Percentiles rank a stretch among this genome's conserved stretches.
Evolutionary conservation across 768 basidiomycete genomes (phyloP).

Genomic region (Lentinula sp.): DNA sequence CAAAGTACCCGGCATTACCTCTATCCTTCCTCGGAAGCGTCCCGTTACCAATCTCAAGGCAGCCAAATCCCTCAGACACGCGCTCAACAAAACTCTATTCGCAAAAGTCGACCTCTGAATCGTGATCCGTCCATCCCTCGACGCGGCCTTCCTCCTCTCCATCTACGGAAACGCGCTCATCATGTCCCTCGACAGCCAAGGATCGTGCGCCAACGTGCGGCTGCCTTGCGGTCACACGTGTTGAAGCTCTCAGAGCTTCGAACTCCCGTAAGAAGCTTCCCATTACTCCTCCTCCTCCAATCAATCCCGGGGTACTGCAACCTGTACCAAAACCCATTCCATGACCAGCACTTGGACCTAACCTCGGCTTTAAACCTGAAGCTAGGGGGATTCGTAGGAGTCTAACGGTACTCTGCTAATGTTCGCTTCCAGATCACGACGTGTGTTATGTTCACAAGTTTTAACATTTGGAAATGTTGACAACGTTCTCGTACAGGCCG

Average conservation of each 20-base stretch:
- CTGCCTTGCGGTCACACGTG: neutral
- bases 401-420: neutral
- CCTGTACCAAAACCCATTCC: neutral
- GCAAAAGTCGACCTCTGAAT: neutral
- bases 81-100: neutral
- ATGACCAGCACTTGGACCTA: neutral
- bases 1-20: neutral
- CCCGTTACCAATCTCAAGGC: neutral
- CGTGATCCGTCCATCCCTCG: neutral
- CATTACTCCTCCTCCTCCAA: neutral
- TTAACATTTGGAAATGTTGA: neutral
- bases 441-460: conserved; percentile 14
- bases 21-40: neutral
- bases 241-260: neutral
- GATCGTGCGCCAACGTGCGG: neutral
- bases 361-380: neutral
- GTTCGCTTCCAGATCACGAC: conserved; percentile 33
- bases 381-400: no score
- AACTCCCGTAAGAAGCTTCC: neutral
- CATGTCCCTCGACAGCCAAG: neutral
- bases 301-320: no score
- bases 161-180: neutral
- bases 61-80: neutral
- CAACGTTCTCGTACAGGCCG: conserved; percentile 26
- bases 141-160: neutral